Base-by-base conservation (phyloP, 108 stramenopile species). In the Tribonema minus region DNA sequence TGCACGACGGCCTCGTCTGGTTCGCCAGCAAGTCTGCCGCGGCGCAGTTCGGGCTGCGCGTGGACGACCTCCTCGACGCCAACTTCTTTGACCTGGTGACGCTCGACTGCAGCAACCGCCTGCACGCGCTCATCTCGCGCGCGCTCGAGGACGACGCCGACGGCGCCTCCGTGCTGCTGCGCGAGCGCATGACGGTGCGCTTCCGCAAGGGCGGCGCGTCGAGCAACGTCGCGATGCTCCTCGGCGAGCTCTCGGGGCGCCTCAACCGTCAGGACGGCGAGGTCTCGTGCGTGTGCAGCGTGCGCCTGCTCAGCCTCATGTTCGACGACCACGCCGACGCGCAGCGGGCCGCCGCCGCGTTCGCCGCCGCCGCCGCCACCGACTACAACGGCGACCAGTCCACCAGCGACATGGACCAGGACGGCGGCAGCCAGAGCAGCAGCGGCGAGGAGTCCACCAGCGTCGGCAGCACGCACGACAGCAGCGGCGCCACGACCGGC, bases 121-220 rank as follows among this genome's bases (percentile, higher is more conserved):
- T 74, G 9, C 34, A 26, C 25, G 62, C 60, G 37, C 72, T 74
- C 2, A 46, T 74, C 40, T 36, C 37, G 20, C 39, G 38, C 28
- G 72, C 63, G 28, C 4, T 37, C 26, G 39, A 34, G 63, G 61
- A 62, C 31, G 62, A 64, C 37, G 39, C 64, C 32, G 72, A 74
- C 39, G 29, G 38, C 0, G 46, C 64, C 40, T 64, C 63, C 40
- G 63, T 60, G 31, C 72, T 74, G 3, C 64, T 74, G 30, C 61
- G 64, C 37, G 72, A 74, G n/a, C 72, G 72, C 15, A 74, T 74
- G 72, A 74, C 72, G 38, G 72, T 74, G 33, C 62, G 72, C 23
- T 74, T 74, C 72, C 64, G 64, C 30, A 65, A 74, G 40, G 41
- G 63, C 20, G n/a, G n/a, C n/a, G n/a, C n/a, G n/a, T n/a, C n/a